Percentiles rank a stretch among this genome's conserved stretches.
phyloP scores from a whole-genome alignment of 2,329 filamentous ascomycete genomes.

The Rhynchosporium agropyri region DNA sequence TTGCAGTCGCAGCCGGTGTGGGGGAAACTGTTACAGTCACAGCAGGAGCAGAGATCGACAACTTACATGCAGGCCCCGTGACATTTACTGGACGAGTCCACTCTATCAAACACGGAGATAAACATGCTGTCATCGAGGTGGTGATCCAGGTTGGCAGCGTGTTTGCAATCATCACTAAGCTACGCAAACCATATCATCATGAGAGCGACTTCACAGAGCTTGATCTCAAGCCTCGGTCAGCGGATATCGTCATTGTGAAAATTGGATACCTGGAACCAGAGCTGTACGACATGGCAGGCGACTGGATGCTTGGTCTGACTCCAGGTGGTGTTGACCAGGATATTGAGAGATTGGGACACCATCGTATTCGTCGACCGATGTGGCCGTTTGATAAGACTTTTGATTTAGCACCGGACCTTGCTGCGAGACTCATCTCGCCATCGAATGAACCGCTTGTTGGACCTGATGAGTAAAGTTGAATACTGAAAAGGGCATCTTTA shows the following conservation, averaged over 20 bases:
- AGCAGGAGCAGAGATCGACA: conserved; percentile 53
- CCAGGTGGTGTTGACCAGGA: conserved; percentile 59
- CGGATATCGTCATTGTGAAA: conserved; percentile 57
- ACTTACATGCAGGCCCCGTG: conserved; percentile 51
- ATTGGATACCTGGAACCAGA: conserved; percentile 60
- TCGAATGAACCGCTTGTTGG: conserved; percentile 18
- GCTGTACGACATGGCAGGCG: conserved; percentile 55
- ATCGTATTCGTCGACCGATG: conserved; percentile 53
- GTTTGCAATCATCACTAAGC: conserved; percentile 54
- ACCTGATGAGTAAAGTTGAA: conserved; percentile 6
- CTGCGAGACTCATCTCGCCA: conserved; percentile 32
- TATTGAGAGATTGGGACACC: conserved; percentile 51
- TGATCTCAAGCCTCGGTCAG: conserved; percentile 48
- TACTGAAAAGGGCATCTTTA: neutral
- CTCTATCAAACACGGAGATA: conserved; percentile 54
- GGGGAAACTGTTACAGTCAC: conserved; percentile 53
- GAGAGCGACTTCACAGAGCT: conserved; percentile 56
- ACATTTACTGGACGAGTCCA: conserved; percentile 55
- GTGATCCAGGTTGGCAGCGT: conserved; percentile 54
- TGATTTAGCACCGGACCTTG: conserved; percentile 42
- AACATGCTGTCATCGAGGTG: conserved; percentile 50
- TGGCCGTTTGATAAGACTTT: conserved; percentile 49
- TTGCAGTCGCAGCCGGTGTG: conserved; percentile 49
- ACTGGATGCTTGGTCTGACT: conserved; percentile 57
- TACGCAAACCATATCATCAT: conserved; percentile 57